Conservation (phyloP, 371 early-diverging fungal genomes). For the Lichtheimia hyalospora region DNA sequence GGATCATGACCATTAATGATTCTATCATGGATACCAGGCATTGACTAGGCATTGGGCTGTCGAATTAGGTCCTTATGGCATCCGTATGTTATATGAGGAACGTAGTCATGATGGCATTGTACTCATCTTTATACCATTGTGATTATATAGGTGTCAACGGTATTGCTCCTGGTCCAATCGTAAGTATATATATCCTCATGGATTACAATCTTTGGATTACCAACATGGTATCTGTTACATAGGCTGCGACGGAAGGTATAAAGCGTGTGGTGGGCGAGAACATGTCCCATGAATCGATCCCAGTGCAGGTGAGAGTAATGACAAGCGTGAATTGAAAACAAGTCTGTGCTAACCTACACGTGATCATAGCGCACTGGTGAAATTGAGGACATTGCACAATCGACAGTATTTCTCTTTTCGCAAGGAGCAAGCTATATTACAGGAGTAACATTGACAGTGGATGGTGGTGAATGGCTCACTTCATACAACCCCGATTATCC, state of each 20-base stretch:
- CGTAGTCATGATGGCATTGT: not conserved
- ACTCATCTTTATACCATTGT: not conserved
- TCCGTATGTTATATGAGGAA: conserved; percentile 27
- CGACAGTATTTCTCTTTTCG: conserved; percentile 71
- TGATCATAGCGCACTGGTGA: conserved; percentile 49
- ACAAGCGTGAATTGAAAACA: conserved; percentile 14
- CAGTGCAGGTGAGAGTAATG: conserved; percentile 40
- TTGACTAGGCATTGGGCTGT: conserved; percentile 56
- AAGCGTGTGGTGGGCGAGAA: conserved; percentile 17
- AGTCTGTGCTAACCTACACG: no score
- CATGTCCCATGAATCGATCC: conserved; percentile 20
- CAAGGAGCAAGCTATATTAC: conserved; percentile 65
- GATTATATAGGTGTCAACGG: conserved; percentile 19
- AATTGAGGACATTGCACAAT: conserved; percentile 70
- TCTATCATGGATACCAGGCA: conserved; percentile 18
- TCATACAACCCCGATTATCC: conserved; percentile 15
- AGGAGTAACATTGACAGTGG: conserved; percentile 65
- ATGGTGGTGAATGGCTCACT: conserved; percentile 60
- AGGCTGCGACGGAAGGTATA: conserved; percentile 1
- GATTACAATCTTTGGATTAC: not conserved
- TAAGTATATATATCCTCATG: not conserved
- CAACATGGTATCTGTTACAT: not conserved
- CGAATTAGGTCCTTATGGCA: conserved; percentile 50
- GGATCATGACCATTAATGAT: not conserved
- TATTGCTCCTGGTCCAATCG: conserved; percentile 55